Evolutionary conservation across 306 rosid species (phyloP), one percentile per base, ranked within the genome.

Genomic region (Trifolium dubium): DNA sequence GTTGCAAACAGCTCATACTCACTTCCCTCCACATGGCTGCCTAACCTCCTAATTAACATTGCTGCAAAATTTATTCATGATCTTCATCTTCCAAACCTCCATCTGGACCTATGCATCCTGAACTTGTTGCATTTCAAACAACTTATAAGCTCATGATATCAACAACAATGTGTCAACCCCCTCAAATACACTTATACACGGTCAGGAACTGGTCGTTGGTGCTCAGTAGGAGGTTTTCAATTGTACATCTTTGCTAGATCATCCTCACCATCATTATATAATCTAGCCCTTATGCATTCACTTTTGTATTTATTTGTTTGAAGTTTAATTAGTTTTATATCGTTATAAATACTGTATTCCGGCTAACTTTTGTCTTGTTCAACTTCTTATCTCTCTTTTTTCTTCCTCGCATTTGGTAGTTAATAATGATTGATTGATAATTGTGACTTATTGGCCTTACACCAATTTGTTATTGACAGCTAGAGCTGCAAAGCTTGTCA

Each of bases 401-500:
- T 5, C 39, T 58, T 29, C 39, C 37, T 11, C 40, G 2, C 8
- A 59, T 59, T 59, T 30, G 17, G 11, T 17, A 30, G 19, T 14
- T 31, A 49, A 63, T 61, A 55, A 40, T 67, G 50, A 34, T 67
- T 59, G 39, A 34, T n/a, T 1, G 9, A 67, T 44, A 61, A 44
- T 8, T 68, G 53, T 47, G 59, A n/a, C 60, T 60, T 67, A 32
- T 28, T 13, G 63, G 15, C 18, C 37, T 56, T 39, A 66, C 59
- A 76, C 69, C 60, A 68, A 69, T 70, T n/a, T 50, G 71, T 83
- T 44, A 13, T 29, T 70, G 55, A 77, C 93, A 95, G 99, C 93
- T 41, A 84, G 92, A 92, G 96, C 96, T 9, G 96, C 99, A 39
- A 92, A 79, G 77, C 84, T 90, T 15, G 92, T 90, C 1, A 90